These are phyloP conservation scores for Chimonanthus salicifolius DNA, from an alignment of 164 flowering plant species.

Conservation along the genomic window DNA sequence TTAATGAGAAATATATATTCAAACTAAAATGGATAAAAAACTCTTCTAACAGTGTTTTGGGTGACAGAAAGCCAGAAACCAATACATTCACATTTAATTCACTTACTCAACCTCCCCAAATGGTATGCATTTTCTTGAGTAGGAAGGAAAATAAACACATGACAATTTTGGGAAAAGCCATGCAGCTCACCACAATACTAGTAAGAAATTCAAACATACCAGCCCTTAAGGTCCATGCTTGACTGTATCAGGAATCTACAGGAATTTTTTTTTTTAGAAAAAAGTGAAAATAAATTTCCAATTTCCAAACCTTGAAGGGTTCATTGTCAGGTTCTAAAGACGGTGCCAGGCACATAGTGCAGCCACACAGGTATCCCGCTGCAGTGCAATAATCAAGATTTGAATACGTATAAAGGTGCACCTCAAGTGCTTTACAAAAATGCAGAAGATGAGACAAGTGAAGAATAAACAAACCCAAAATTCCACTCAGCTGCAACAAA, in stretches of 20 bases:
- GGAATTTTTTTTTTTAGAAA: not conserved
- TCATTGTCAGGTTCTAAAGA: slow-evolving; percentile 73
- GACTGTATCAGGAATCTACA: not conserved
- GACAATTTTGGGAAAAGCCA: not conserved
- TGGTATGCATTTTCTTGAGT: not conserved
- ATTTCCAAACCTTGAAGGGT: slow-evolving; percentile 63
- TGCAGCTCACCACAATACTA: not conserved
- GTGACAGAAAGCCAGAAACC: not conserved
- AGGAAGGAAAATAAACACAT: too few relatives aligned
- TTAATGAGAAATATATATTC: not conserved
- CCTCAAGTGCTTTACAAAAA: not conserved
- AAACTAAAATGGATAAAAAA: not conserved
- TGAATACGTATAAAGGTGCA: not conserved
- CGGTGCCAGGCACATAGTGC: slow-evolving; percentile 82
- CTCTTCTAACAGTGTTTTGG: not conserved
- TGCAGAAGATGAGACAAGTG: not conserved
- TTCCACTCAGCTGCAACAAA: slow-evolving; percentile 98
- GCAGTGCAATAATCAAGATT: slow-evolving; percentile 13
- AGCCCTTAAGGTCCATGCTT: not conserved
- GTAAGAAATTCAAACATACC: not conserved
- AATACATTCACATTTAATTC: not conserved
- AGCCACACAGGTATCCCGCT: slow-evolving; percentile 98
- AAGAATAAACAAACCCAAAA: slow-evolving; percentile 51
- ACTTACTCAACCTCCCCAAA: not conserved
- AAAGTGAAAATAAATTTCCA: not conserved